A percentile compares a stretch with the other conserved stretches of the same genome.
Evolutionary conservation across 1,139 yeast species (phyloP).

Genomic region (Lodderomyces metapsilosis): DNA sequence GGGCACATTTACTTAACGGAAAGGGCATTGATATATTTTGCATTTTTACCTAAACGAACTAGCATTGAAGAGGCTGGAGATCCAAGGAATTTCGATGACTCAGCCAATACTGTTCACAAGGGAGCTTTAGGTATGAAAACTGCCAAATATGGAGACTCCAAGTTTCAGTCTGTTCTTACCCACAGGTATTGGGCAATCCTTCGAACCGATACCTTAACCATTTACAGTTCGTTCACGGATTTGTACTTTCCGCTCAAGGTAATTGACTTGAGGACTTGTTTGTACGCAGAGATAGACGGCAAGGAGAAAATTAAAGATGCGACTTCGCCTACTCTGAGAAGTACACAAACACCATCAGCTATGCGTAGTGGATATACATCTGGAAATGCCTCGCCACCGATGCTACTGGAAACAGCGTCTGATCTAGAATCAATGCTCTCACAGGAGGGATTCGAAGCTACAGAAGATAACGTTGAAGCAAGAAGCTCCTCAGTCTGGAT

Average conservation of each 20-base stretch:
- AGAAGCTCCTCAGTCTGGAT: slow-evolving; percentile 47
- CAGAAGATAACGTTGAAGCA: slow-evolving; percentile 29
- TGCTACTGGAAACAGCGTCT: slow-evolving; percentile 15
- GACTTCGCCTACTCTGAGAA: slow-evolving; percentile 11
- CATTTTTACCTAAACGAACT: slow-evolving; percentile 64
- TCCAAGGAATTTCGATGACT: slow-evolving; percentile 23
- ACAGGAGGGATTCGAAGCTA: slow-evolving; percentile 19
- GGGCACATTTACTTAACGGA: slow-evolving; percentile 79
- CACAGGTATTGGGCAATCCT: slow-evolving; percentile 73
- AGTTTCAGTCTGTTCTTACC: slow-evolving; percentile 35
- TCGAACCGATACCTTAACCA: slow-evolving; percentile 64
- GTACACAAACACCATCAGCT: slow-evolving; percentile 7
- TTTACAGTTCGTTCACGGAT: slow-evolving; percentile 72
- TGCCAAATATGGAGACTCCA: slow-evolving; percentile 40
- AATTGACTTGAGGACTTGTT: slow-evolving; percentile 67
- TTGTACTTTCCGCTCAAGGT: slow-evolving; percentile 78
- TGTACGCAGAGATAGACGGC: slow-evolving; percentile 54
- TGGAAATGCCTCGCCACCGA: slow-evolving; percentile 14
- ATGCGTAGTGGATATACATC: slow-evolving; percentile 12
- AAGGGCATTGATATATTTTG: slow-evolving; percentile 67
- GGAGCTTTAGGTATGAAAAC: slow-evolving; percentile 55
- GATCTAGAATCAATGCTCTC: slow-evolving; percentile 23
- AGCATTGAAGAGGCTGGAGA: slow-evolving; percentile 8
- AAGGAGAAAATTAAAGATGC: slow-evolving; percentile 21
- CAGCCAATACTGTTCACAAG: slow-evolving; percentile 33